phyloP scores from a whole-genome alignment of 129 eudicot species.

The Dittrichia graveolens region DNA sequence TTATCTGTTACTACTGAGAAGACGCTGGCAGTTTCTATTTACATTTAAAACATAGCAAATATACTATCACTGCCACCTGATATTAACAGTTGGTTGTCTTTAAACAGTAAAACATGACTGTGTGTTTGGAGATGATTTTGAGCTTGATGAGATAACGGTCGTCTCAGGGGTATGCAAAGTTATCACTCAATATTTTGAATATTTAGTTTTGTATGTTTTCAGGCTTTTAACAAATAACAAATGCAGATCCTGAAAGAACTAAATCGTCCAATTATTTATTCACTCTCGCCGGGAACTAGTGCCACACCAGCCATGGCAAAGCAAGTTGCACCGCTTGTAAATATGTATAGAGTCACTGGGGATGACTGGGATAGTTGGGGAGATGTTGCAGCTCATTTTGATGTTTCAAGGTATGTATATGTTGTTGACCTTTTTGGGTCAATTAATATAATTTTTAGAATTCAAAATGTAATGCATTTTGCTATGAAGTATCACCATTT shows the following conservation, averaged over 20 bases:
- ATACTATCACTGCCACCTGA: not conserved
- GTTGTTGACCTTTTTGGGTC: not conserved
- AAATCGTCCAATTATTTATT: conserved; percentile 65
- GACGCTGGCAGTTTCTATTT: not conserved
- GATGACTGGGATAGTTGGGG: conserved; percentile 99
- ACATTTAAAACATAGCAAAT: not conserved
- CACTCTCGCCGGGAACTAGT: conserved; percentile 86
- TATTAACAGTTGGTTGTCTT: not conserved
- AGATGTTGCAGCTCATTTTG: conserved; percentile 84
- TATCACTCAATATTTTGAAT: not conserved
- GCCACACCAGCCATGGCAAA: conserved; percentile 87
- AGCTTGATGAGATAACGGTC: conserved; percentile 58
- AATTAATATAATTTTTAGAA: not conserved
- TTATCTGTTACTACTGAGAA: too few species aligned
- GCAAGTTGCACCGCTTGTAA: conserved; percentile 59
- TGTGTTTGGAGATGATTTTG: conserved; percentile 89
- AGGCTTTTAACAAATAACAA: conserved; percentile 13
- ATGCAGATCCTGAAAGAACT: conserved; percentile 60
- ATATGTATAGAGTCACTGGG: conserved; percentile 95
- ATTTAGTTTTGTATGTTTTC: not conserved
- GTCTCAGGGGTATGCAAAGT: conserved; percentile 71
- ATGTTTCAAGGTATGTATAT: conserved; percentile 59
- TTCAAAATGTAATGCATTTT: not conserved
- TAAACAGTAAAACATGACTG: conserved; percentile 85
- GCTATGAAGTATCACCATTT: not conserved